Evolutionary conservation across 441 rosid genomes (phyloP).

Genomic region (Metrosideros polymorpha): DNA sequence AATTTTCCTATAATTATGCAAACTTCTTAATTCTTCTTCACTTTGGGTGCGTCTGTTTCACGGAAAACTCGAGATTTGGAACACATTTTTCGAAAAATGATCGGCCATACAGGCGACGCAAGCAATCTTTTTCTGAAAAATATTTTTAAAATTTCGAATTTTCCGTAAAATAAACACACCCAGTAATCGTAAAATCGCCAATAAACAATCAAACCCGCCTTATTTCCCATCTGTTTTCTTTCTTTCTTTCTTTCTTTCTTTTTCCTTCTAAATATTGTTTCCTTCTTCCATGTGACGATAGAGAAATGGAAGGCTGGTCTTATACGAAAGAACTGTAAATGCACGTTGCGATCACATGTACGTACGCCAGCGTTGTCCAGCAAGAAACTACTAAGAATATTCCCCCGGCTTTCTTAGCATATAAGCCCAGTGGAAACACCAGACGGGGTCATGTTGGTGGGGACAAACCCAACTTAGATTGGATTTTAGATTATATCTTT

Average conservation of each 20-base stretch:
- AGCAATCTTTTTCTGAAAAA: no score
- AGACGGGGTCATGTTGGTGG: background rate
- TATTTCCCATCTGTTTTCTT: background rate
- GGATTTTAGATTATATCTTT: background rate
- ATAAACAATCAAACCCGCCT: background rate
- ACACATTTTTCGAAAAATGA: no score
- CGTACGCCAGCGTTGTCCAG: background rate
- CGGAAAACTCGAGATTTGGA: no score
- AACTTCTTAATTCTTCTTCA: background rate
- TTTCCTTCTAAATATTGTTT: background rate
- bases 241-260: background rate
- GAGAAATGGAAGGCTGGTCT: background rate
- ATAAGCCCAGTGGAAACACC: background rate
- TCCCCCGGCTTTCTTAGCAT: background rate
- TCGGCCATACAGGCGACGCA: no score
- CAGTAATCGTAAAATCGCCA: background rate
- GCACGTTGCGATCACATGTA: background rate
- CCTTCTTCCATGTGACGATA: background rate
- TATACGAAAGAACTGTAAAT: background rate
- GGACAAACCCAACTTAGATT: background rate
- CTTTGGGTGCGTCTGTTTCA: no score
- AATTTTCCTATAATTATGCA: background rate
- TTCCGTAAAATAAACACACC: no score
- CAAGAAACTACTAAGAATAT: constrained; percentile 3
- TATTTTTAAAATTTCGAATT: no score